Evolutionary conservation across 768 basidiomycete genomes (phyloP), one percentile per base, ranked within the genome.

Genomic region (Boletus pseudopeckii): DNA sequence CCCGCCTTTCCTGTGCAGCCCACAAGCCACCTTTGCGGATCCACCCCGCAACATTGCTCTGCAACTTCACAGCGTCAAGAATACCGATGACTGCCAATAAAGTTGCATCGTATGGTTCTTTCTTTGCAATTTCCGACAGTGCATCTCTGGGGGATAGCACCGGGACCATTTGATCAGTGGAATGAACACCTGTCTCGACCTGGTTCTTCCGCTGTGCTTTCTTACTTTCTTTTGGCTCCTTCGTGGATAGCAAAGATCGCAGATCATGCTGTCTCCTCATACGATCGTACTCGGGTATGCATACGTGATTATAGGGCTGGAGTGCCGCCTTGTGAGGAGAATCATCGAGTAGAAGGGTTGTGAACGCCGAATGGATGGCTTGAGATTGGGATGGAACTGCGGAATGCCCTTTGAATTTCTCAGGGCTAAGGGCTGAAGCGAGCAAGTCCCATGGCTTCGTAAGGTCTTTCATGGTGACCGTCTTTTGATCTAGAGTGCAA

Each of bases 241-340:
- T 52, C 9, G 64, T 58, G 15, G 52, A 54, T 22, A 55, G 42
- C 7, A 78, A 57, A 7, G 53, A 57, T 13, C 54, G 68, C 18
- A 78, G 57, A 52, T 80, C 78, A 17, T 56, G 55, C 17, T 64
- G 63, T 28, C 85, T 78, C 63, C 71, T 72, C 9, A 70, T 59
- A 2, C 67, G 72, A 14, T 76, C 73, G 64, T 91, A 92, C 63
- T 91, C 90, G 10, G 72, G 76, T 58, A 92, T 78, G 63, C 86
- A 89, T 20, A 92, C 71, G 63, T 93, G 91, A 64, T 90, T 93
- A 73, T 80, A 88, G 0, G 90, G 91, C 63, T 93, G 91, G 15
- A 86, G 73, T 28, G 72, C 77, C 0, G 86, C 80, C 59, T 82
- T 82, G 54, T 68, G 70, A 26, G 75, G 73, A 14, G 81, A 81